Evolutionary conservation across 2,329 filamentous ascomycete genomes (phyloP).

Genomic region (Plenodomus tracheiphilus): DNA sequence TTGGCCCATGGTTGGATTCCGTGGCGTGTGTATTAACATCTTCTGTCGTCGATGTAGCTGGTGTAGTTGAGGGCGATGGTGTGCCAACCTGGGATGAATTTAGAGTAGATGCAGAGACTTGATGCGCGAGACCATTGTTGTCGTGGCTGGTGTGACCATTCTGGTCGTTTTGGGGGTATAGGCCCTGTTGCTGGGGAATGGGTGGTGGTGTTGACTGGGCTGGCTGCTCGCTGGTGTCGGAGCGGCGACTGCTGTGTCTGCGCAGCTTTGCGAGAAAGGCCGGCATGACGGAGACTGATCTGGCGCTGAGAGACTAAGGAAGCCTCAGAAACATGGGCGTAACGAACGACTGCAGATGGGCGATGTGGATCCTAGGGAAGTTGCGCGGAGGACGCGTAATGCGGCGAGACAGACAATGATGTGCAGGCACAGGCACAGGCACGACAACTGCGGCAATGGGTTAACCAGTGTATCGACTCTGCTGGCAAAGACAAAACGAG

Average conservation of each 20-base stretch:
- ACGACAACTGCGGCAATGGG: constrained; percentile 15
- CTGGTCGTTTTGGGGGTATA: not conserved
- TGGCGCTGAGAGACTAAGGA: not conserved
- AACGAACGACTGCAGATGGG: constrained; percentile 17
- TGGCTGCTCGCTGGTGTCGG: constrained; percentile 48
- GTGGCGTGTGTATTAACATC: constrained; percentile 65
- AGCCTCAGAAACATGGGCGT: constrained; percentile 1
- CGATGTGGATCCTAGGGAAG: constrained; percentile 13
- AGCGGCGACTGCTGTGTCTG: constrained; percentile 70
- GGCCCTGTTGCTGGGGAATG: constrained; percentile 1
- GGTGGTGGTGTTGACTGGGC: constrained; percentile 2
- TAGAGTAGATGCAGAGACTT: constrained; percentile 64
- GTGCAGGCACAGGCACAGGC: constrained; percentile 14
- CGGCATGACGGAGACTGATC: not conserved
- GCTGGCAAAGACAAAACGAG: constrained; percentile 23
- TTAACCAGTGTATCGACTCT: constrained; percentile 21
- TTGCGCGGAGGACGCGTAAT: constrained; percentile 30
- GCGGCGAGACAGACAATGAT: constrained; percentile 19
- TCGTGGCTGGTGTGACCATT: constrained; percentile 23
- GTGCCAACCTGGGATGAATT: constrained; percentile 64
- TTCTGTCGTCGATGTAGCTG: constrained; percentile 72
- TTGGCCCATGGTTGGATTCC: constrained; percentile 52
- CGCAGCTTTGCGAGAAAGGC: constrained; percentile 67
- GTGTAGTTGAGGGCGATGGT: constrained; percentile 67
- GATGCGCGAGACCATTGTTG: constrained; percentile 49